phyloP scores from a whole-genome alignment of 2,329 filamentous ascomycete genomes.

The Claviceps africana region DNA sequence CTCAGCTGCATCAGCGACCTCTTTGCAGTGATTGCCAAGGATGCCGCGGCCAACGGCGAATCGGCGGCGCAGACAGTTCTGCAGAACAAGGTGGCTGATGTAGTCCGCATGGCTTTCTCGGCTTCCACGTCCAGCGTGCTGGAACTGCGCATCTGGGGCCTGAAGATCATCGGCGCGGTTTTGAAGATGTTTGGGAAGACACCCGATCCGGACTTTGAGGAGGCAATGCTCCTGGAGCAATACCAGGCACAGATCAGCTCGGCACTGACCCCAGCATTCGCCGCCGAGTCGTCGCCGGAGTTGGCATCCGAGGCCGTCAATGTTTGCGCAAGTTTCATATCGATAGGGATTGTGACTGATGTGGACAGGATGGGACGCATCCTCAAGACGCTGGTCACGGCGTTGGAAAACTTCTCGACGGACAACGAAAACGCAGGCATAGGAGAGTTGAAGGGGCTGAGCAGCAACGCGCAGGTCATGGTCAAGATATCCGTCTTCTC shows the following conservation, averaged over 20 bases:
- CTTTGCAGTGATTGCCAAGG: conserved; percentile 63
- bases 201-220: conserved; percentile 93
- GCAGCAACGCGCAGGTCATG: conserved; percentile 95
- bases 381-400: conserved; percentile 78
- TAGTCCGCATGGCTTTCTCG: conserved; percentile 93
- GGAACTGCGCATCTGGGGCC: conserved; percentile 74
- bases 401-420: conserved; percentile 79
- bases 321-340: conserved; percentile 95
- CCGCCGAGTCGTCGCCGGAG: conserved; percentile 88
- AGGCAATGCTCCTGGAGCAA: conserved; percentile 89
- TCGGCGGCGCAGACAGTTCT: conserved; percentile 65
- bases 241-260: conserved; percentile 98
- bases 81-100: conserved; percentile 74
- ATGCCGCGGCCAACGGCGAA: conserved; percentile 63
- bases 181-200: conserved; percentile 93
- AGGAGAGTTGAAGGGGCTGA: conserved; percentile 82
- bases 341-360: conserved; percentile 92
- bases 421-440: conserved; percentile 74
- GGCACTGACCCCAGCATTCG: conserved; percentile 89
- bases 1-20: conserved; percentile 81
- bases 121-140: conserved; percentile 89
- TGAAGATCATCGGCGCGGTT: conserved; percentile 87
- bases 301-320: conserved; percentile 91
- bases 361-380: conserved; percentile 98
- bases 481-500: conserved; percentile 95